Base-by-base conservation (phyloP, 2,329 filamentous ascomycete species). In the Fusarium vanettenii region DNA sequence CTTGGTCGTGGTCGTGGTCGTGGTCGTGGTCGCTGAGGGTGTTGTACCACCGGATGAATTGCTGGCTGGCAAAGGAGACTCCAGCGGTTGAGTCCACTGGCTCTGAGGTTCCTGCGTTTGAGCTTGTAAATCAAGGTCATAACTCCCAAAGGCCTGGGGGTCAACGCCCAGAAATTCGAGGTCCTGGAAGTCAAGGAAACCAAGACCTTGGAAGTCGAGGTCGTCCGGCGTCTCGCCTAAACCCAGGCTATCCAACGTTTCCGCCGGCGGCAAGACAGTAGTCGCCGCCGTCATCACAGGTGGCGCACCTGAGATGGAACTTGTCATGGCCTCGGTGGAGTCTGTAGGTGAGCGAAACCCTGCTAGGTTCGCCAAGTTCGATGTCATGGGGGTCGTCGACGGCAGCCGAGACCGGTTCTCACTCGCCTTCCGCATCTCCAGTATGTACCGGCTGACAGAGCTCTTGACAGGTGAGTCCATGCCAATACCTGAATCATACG, bases 401-500 rank as follows among this genome's bases (percentile, higher is more conserved):
- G 18, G 43, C 14, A 66, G 29, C 13, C 62, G 59, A 18, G 72
- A 60, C 43, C 73, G 66, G 5, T 48, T 52, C 37, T 71, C 66
- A 27, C 67, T 67, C 11, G 67, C 66, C 52, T 74, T 71, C 45
- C 65, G 68, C 66, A 70, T 72, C 41, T 72, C 64, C 11, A 41
- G 45, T n/a, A 71, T 61, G 62, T 71, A 75, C 10, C 61, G 66
- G 35, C 73, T 77, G 7, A 55, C 57, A 20, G 59, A 67, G 20
- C 43, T 25, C 22, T 67, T 57, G 27, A 48, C 39, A 14, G 70
- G 41, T 31, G 50, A 62, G 3, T 59, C 68, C 48, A 78, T 59
- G 7, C 75, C 76, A 35, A 78, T 70, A 18, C 76, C 76, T 2
- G 76, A 78, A 60, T 78, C 76, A 29, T 71, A 76, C 20, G 66